These are phyloP conservation scores for Monosporozyma unispora DNA, from an alignment of 805 yeast species.

Conservation along the genomic window DNA sequence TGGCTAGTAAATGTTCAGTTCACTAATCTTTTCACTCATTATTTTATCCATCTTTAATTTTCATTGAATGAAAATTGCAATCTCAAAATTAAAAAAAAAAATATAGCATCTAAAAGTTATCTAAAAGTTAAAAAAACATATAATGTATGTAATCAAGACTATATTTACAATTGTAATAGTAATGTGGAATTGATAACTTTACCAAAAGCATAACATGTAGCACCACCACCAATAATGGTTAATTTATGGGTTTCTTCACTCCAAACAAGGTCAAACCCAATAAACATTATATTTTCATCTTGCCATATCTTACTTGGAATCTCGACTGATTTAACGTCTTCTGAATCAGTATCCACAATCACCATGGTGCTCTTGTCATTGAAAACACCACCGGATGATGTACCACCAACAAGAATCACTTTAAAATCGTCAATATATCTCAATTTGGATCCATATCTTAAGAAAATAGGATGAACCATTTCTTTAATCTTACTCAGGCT, in stretches of 20 bases:
- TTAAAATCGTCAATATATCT: slow-evolving; percentile 26
- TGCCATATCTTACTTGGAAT: slow-evolving; percentile 34
- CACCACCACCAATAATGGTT: slow-evolving; percentile 55
- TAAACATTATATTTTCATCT: slow-evolving; percentile 31
- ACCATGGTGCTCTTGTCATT: slow-evolving; percentile 33
- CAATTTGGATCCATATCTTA: slow-evolving; percentile 43
- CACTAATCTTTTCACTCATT: not conserved
- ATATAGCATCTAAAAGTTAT: too few species aligned
- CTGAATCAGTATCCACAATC: slow-evolving; percentile 21
- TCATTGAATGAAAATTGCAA: too few species aligned
- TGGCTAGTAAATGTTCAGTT: not conserved
- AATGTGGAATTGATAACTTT: slow-evolving; percentile 36
- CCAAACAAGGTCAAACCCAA: slow-evolving; percentile 42
- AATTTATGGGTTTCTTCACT: slow-evolving; percentile 14
- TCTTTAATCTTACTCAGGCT: slow-evolving; percentile 15
- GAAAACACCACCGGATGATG: slow-evolving; percentile 33
- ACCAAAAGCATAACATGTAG: slow-evolving; percentile 77
- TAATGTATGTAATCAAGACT: too few species aligned
- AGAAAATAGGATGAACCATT: slow-evolving; percentile 28
- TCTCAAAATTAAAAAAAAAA: too few species aligned
- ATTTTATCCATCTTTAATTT: too few species aligned
- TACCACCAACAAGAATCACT: slow-evolving; percentile 50
- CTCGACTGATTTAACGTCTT: slow-evolving; percentile 17
- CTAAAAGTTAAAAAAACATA: too few species aligned
- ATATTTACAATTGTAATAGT: not conserved